Base-by-base conservation (phyloP, 148 eudicot species). In the Linanthus parryae region DNA sequence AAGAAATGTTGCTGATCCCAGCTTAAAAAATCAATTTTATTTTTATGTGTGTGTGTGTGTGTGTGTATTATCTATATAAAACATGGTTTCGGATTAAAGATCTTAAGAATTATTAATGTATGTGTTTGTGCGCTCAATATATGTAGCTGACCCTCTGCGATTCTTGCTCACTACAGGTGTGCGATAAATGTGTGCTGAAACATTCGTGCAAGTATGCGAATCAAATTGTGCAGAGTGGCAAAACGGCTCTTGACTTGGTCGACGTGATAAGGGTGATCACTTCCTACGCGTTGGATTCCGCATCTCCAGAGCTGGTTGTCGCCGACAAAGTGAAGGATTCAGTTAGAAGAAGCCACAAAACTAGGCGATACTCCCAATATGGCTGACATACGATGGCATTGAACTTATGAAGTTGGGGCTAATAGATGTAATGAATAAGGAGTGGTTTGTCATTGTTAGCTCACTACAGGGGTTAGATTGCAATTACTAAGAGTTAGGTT, bases 121-220 rank as follows among this genome's bases (percentile, higher is more conserved):
- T 8, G 13, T 8, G 35, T 20, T 29, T 24, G 27, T 27, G 9
- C 22, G 24, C n/a, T 21, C 35, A 3, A 40, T 41, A 8, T 20
- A 14, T 53, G 36, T 19, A 1, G 5, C n/a, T n/a, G n/a, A n/a
- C n/a, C n/a, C n/a, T n/a, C n/a, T n/a, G n/a, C n/a, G n/a, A n/a
- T n/a, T n/a, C n/a, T 21, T 4, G 57, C n/a, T 11, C 20, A 57
- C 43, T 59, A 11, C 75, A 88, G 96, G 88, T 88, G 57, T 88
- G 96, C 70, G 39, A 61, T 44, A 69, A 44, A 56, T 88, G 96
- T 55, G 41, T 37, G 43, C 38, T 88, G 33, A 81, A 61, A 62
- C 40, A 51, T 14, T 73, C 85, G 4, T 88, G 96, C 76, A 81
- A 72, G 76, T 73, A 53, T 58, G 70, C 52, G 27, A 75, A 84